Conservation (phyloP, 257 asterid species). For the Lavandula angustifolia region DNA sequence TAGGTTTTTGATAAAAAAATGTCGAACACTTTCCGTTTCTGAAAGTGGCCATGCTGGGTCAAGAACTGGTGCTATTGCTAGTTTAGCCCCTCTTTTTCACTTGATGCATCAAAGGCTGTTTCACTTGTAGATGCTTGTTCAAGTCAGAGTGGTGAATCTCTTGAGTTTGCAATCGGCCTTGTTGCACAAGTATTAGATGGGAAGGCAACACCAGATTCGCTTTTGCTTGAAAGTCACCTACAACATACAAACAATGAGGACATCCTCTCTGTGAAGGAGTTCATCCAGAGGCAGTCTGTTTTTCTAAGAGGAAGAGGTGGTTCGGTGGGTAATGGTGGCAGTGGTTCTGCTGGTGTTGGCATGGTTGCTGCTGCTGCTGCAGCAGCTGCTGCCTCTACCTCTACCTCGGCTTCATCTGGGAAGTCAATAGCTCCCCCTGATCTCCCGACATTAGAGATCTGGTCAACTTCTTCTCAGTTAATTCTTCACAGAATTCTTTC, state of each 20-base stretch:
- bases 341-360: slow-evolving; percentile 73
- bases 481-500: slow-evolving; percentile 74
- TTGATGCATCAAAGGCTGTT: slow-evolving; percentile 85
- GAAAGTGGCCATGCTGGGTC: slow-evolving; percentile 65
- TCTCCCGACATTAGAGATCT: slow-evolving; percentile 76
- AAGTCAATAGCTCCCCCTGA: slow-evolving; percentile 59
- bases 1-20: slow-evolving; percentile 86
- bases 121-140: slow-evolving; percentile 66
- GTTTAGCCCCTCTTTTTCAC: slow-evolving; percentile 67
- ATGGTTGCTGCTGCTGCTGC: slow-evolving; percentile 96
- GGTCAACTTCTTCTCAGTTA: slow-evolving; percentile 71
- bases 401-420: slow-evolving; percentile 69
- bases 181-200: slow-evolving; percentile 77
- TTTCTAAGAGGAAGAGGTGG: slow-evolving; percentile 80
- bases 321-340: slow-evolving; percentile 48
- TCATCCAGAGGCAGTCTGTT: slow-evolving; percentile 75
- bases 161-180: slow-evolving; percentile 75
- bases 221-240: slow-evolving; percentile 76
- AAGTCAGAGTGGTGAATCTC: slow-evolving; percentile 73
- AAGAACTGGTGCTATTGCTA: slow-evolving; percentile 54
- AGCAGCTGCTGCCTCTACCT: slow-evolving; percentile 86
- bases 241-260: slow-evolving; percentile 67
- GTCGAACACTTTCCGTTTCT: slow-evolving; percentile 76
- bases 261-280: slow-evolving; percentile 73
- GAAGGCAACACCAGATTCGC: slow-evolving; percentile 86